These are phyloP conservation scores for Colletotrichum gigasporum DNA, from an alignment of 2,329 filamentous ascomycete genomes.

Conservation along the genomic window DNA sequence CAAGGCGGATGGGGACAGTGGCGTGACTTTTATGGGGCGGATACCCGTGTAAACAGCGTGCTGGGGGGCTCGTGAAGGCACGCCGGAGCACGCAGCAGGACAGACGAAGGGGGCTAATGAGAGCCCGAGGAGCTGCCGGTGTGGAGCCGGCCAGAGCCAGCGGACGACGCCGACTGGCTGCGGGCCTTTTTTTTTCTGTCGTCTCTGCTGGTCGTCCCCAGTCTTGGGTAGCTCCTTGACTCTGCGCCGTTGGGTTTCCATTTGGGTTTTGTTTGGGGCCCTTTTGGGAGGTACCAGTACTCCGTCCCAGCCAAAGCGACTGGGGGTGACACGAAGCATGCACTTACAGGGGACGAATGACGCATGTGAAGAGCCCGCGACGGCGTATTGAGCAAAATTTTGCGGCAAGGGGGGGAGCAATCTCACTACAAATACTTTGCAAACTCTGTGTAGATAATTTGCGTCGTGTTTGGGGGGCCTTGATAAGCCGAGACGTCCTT, in stretches of 20 bases:
- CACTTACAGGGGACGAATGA: conserved; percentile 2
- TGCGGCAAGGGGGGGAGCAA: conserved; percentile 10
- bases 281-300: neutral
- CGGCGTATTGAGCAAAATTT: neutral
- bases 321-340: neutral
- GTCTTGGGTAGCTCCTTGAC: neutral
- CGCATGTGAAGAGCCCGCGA: conserved; percentile 27
- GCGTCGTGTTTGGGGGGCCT: neutral
- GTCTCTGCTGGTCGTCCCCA: neutral
- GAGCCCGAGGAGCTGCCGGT: conserved; percentile 20
- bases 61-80: neutral
- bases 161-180: conserved; percentile 7
- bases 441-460: neutral
- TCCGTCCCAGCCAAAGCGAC: too few relatives aligned
- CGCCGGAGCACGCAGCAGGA: neutral
- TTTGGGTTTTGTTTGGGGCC: neutral
- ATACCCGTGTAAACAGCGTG: too few relatives aligned
- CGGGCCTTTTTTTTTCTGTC: too few relatives aligned
- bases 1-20: conserved; percentile 26
- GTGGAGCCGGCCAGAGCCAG: conserved; percentile 19
- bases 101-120: conserved; percentile 9
- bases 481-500: neutral
- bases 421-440: neutral
- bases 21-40: conserved; percentile 31
- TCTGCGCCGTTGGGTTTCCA: neutral